Evolutionary conservation across 192 early-diverging fungal genomes (phyloP), one percentile per base, ranked within the genome.

Genomic region (Neocallimastix lanati): DNA sequence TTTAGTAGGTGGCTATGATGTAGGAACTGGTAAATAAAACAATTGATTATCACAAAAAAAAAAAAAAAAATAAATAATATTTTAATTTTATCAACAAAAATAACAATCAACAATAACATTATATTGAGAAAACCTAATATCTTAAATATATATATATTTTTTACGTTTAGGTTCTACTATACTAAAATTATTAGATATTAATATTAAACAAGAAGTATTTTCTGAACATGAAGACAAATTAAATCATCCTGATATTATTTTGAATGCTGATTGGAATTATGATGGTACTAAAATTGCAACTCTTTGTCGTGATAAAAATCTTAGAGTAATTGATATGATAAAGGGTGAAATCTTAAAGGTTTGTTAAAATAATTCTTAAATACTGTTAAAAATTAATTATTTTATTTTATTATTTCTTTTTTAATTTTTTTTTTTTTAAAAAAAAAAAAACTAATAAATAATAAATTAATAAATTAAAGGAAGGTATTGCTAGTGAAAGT

Each of bases 221-320:
- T 2, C 40, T 21, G 40, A 50, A 50, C 40, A 50, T 21, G 40
- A 50, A 50, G 18, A 50, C 13, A 50, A 50, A 50, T 21, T 50
- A 21, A 21, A 4, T 21, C 40, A 50, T 50, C 40, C 40, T 21
- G 40, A 50, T 21, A 21, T 50, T 50, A 88, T 87, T 40, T 84
- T 79, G 30, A 84, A 83, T 79, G 80, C 79, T 40, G 86, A 83
- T 12, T 93, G 92, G 86, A 90, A 87, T 76, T 86, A 86, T 16
- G 86, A 90, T 29, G 95, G 95, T n/a, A 83, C 80, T 28, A 82
- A 83, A 36, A 86, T 96, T 67, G 94, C 90, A 13, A 88, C 90
- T 1, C 83, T 88, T 9, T 89, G 90, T 18, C 89, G 82, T 38
- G 92, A 94, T 80, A 92, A 90, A 78, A 86, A 89, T 81, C 82